These are phyloP conservation scores for Trichosporon faecale DNA, from an alignment of 1,284 basidiomycete species.

Conservation along the genomic window DNA sequence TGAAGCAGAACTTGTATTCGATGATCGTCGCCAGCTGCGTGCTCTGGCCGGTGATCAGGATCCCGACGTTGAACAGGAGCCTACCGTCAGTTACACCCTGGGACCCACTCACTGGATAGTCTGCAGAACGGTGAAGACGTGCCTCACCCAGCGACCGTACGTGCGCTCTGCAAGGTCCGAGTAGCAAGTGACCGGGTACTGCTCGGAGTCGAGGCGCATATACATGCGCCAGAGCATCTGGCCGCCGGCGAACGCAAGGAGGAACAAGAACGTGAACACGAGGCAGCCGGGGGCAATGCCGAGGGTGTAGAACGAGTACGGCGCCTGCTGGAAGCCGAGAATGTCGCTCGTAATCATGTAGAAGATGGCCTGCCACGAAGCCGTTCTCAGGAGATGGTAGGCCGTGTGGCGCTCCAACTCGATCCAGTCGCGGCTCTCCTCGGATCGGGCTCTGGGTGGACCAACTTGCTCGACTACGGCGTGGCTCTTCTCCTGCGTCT, in stretches of 20 bases:
- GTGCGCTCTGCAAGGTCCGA: conserved; percentile 26
- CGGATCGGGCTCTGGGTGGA: background rate
- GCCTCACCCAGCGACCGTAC: conserved; percentile 14
- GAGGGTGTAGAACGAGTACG: conserved; percentile 37
- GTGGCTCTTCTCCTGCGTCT: background rate
- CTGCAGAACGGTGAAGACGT: conserved; percentile 22
- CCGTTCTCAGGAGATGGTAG: conserved; percentile 19
- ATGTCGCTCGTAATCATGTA: conserved; percentile 31
- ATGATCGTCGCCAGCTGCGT: conserved; percentile 14
- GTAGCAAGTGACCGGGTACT: conserved; percentile 24
- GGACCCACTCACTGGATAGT: conserved; percentile 16
- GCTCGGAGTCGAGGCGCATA: conserved; percentile 24
- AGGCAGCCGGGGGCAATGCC: conserved; percentile 33
- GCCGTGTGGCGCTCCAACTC: conserved; percentile 3
- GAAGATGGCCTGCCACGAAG: conserved; percentile 25
- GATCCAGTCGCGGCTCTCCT: background rate
- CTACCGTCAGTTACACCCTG: conserved; percentile 2
- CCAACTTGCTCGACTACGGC: background rate
- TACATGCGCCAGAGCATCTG: conserved; percentile 28
- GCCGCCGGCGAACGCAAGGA: conserved; percentile 21
- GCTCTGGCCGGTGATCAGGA: conserved; percentile 16
- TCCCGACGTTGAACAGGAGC: conserved; percentile 16
- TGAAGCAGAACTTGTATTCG: conserved; percentile 22
- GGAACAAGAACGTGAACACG: conserved; percentile 25
- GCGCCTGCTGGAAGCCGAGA: conserved; percentile 44